These are phyloP conservation scores for Ophiostoma ips DNA, from an alignment of 2,329 filamentous ascomycete species.

Conservation along the genomic window DNA sequence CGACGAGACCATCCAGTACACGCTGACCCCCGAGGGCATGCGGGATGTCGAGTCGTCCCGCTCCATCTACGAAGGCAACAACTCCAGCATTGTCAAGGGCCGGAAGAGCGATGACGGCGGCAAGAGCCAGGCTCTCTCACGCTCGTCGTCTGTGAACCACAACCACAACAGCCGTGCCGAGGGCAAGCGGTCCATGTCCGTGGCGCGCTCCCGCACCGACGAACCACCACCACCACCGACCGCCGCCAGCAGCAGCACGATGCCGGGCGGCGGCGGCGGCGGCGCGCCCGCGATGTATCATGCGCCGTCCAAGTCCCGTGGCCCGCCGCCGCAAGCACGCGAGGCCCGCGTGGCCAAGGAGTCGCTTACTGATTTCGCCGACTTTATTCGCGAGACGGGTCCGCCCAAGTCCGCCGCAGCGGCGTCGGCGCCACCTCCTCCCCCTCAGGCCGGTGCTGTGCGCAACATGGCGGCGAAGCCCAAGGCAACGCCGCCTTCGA, in stretches of 20 bases:
- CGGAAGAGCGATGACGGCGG: constrained; percentile 33
- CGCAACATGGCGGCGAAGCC: constrained; percentile 21
- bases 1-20: constrained; percentile 71
- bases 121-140: constrained; percentile 28
- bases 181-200: constrained; percentile 21
- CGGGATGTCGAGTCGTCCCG: constrained; percentile 48
- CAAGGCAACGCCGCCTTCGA: constrained; percentile 27
- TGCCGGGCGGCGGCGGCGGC: constrained; percentile 6
- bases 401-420: no score
- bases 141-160: constrained; percentile 31
- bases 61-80: constrained; percentile 25
- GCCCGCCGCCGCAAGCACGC: constrained; percentile 35
- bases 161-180: constrained; percentile 22
- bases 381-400: constrained; percentile 79
- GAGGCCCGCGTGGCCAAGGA: constrained; percentile 60
- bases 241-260: constrained; percentile 13
- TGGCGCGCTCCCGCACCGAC: constrained; percentile 18
- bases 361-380: constrained; percentile 68
- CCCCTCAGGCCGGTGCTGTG: constrained; percentile 14
- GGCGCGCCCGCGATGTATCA: no score
- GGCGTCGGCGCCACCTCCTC: no score
- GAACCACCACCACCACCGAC: constrained; percentile 18
- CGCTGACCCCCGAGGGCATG: constrained; percentile 67
- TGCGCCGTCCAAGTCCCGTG: constrained; percentile 20
- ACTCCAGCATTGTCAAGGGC: constrained; percentile 21